phyloP scores from a whole-genome alignment of 371 early-diverging fungal species.

The Mucor plumbeus region DNA sequence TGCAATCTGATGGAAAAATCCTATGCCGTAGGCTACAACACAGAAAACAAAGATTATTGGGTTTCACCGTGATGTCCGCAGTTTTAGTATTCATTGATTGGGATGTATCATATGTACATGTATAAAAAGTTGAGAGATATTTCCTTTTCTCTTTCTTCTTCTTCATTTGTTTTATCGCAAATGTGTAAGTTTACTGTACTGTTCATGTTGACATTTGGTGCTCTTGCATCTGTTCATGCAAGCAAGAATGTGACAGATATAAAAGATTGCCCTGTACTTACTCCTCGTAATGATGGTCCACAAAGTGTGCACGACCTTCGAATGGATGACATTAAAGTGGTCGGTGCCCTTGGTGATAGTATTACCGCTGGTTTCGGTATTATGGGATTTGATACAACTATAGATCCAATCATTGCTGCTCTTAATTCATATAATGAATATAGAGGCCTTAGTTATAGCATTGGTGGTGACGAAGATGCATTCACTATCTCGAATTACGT shows the following conservation, averaged over 20 bases:
- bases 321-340: slow-evolving; percentile 35
- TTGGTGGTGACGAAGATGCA: slow-evolving; percentile 50
- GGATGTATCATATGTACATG: background rate
- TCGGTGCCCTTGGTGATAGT: slow-evolving; percentile 42
- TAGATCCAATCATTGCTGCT: background rate
- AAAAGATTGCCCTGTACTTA: slow-evolving; percentile 23
- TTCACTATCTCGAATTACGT: slow-evolving; percentile 46
- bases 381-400: slow-evolving; percentile 22
- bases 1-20: background rate
- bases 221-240: background rate
- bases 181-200: background rate
- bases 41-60: background rate
- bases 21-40: background rate
- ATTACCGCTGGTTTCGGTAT: slow-evolving; percentile 47
- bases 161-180: background rate
- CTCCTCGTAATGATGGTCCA: slow-evolving; percentile 19
- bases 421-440: slow-evolving; percentile 33
- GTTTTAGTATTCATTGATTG: background rate
- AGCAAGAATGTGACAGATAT: slow-evolving; percentile 26
- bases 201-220: background rate
- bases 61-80: slow-evolving; percentile 1
- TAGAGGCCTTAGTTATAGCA: slow-evolving; percentile 51
- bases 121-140: background rate
- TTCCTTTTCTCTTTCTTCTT: background rate
- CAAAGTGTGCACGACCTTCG: slow-evolving; percentile 30